Base-by-base conservation (phyloP, 148 eudicot genomes). In the Bassia scoparia region DNA sequence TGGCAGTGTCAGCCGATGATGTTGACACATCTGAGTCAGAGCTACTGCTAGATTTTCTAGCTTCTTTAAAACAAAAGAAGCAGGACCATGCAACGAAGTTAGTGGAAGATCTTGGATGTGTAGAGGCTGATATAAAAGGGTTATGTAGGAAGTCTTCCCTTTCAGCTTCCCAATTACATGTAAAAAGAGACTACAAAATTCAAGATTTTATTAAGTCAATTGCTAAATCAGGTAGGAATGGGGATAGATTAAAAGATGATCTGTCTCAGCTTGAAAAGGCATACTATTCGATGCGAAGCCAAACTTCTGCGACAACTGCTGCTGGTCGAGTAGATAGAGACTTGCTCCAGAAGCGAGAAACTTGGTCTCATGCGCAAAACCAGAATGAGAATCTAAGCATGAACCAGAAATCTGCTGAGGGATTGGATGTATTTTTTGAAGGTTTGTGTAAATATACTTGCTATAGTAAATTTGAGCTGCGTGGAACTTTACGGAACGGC, bases 391-490 rank as follows among this genome's bases (percentile, higher is more conserved):
- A 56, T 72, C 60, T 62, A 48, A 59, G 34, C 56, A 33, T 48
- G 56, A 68, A 69, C 31, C 76, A 77, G 37, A 83, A 76, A 41
- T 79, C 88, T 53, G 31, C 48, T 16, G 88, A 84, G 77, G 83
- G 78, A 65, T 71, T 89, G 29, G 93, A 87, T 38, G 61, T 46
- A 24, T 92, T 95, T 83, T 88, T 81, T 49, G 84, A 85, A 60
- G 94, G 96, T 56, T 26, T 95, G 29, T 84, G 96, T 77, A 91
- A 90, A 80, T 91, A 76, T 78, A 85, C 96, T 72, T 83, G 88
- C 67, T 89, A 86, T 74, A 87, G 81, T 76, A 92, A 86, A 74
- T 83, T 88, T 74, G 87, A 90, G 83, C 83, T 86, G 4, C 78
- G 90, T 44, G 96, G 92, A 63, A 75, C 72, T 58, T 73, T 92